Evolutionary conservation across 2,329 filamentous ascomycete species (phyloP), one percentile per base, ranked within the genome.

Genomic region (Aspergillus bombycis): DNA sequence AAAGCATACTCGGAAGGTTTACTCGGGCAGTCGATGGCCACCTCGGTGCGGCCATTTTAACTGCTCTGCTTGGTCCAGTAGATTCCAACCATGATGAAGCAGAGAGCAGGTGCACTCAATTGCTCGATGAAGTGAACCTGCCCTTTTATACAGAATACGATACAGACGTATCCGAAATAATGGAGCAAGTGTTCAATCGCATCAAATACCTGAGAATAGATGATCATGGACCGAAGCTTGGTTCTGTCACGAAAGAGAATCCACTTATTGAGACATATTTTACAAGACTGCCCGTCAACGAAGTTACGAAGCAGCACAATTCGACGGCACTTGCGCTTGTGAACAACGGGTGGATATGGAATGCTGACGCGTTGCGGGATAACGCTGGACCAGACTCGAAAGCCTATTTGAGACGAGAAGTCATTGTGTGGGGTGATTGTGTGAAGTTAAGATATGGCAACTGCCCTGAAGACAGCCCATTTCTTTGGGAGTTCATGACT

Each of bases 331-430:
- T 96, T 53, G 92, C 92, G 2, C 81, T 99, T 58, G 94, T 90
- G 46, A 98, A 98, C 79, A 99, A 99, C 74, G 95, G 95, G 50
- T 99, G 95, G 95, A 94, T 99, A 10, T 99, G 95, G 95, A 94
- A 92, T 63, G 94, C 94, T 7, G 96, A 98, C 79, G 94, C 95
- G 1, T 86, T 98, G 78, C 86, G 92, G 50, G 95, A 99, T 80
- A 95, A 98, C 73, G 95, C 95, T 34, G 96, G 96, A 0, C 91
- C 93, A 0, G 84, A 91, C 54, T 97, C 94, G 10, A 89, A 90
- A 61, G 93, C 94, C n/a, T 99, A 99, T 74, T 85, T 99, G n/a
- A 88, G 93, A 58, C 88, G 95, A 69, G 93, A 99, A 78, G 93
- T 99, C 65, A 98, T 99, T 69, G 91, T 97, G 34, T 99, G 95